These are phyloP conservation scores for Pichia pseudocactophila DNA, from an alignment of 805 yeast genomes.

Conservation along the genomic window DNA sequence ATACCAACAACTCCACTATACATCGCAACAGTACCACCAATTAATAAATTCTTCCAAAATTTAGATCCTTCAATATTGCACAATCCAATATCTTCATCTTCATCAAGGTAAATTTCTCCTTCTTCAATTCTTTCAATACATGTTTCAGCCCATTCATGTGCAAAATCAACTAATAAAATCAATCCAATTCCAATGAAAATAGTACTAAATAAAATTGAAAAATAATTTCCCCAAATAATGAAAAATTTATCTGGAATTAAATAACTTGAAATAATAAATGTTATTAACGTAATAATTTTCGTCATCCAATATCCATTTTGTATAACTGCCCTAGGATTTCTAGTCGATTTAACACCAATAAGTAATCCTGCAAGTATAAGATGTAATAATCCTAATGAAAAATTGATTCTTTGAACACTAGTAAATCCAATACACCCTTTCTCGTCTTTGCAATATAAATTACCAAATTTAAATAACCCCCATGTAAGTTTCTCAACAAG, in stretches of 20 bases:
- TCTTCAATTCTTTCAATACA: slow-evolving; percentile 86
- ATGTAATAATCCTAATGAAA: slow-evolving; percentile 79
- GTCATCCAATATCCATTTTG: slow-evolving; percentile 92
- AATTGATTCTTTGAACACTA: slow-evolving; percentile 87
- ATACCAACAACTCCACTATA: slow-evolving; percentile 63
- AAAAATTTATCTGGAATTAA: slow-evolving; percentile 82
- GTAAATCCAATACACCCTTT: slow-evolving; percentile 83
- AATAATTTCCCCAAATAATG: slow-evolving; percentile 82
- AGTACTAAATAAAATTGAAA: slow-evolving; percentile 78
- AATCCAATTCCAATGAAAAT: slow-evolving; percentile 84
- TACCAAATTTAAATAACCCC: slow-evolving; percentile 54
- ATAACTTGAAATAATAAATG: slow-evolving; percentile 53
- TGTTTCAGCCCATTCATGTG: slow-evolving; percentile 97
- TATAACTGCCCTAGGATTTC: slow-evolving; percentile 67
- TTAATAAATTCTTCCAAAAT: slow-evolving; percentile 72
- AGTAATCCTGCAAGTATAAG: slow-evolving; percentile 57
- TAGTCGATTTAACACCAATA: slow-evolving; percentile 66
- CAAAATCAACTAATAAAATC: slow-evolving; percentile 86
- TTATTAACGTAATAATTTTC: slow-evolving; percentile 54
- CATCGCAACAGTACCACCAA: slow-evolving; percentile 85
- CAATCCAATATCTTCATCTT: slow-evolving; percentile 33
- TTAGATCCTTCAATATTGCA: slow-evolving; percentile 32
- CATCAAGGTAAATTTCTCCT: slow-evolving; percentile 48
- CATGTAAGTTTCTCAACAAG: slow-evolving; percentile 65
- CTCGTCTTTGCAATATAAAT: slow-evolving; percentile 54